A percentile compares a stretch with the other conserved stretches of the same genome.
These are phyloP conservation scores for Orobanche coerulescens DNA, from an alignment of 257 asterid genomes.

Conservation along the genomic window DNA sequence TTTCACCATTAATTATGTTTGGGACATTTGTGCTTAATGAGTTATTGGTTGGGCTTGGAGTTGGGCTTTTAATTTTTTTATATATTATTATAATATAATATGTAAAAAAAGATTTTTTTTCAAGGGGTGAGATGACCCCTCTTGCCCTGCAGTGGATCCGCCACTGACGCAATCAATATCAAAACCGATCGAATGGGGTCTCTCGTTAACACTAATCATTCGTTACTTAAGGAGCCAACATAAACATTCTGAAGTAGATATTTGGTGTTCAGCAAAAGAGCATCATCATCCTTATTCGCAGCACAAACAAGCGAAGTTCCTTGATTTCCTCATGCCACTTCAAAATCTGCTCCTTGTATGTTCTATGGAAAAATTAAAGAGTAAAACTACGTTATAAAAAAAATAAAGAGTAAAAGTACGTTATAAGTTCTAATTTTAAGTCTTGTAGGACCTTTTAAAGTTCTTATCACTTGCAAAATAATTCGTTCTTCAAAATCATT, in stretches of 20 bases:
- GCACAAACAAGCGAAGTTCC: conserved; percentile 66
- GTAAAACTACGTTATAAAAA: too few relatives aligned
- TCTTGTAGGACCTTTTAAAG: background rate
- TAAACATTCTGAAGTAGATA: conserved; percentile 48
- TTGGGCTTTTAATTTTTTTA: too few relatives aligned
- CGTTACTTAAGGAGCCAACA: conserved; percentile 33
- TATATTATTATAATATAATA: too few relatives aligned
- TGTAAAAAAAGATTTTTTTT: too few relatives aligned
- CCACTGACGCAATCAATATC: too few relatives aligned
- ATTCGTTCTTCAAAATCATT: conserved; percentile 74
- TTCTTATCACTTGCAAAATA: conserved; percentile 45
- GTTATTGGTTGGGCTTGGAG: too few relatives aligned
- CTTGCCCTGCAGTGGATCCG: too few relatives aligned
- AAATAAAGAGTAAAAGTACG: conserved; percentile 26
- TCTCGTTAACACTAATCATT: background rate
- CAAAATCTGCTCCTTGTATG: conserved; percentile 78
- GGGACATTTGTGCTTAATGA: too few relatives aligned
- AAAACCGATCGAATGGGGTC: background rate
- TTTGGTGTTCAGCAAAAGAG: conserved; percentile 56
- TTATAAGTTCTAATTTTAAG: conserved; percentile 11
- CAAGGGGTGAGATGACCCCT: too few relatives aligned
- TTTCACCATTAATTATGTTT: too few relatives aligned
- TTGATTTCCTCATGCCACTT: conserved; percentile 91
- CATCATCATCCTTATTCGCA: conserved; percentile 62
- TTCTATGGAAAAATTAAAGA: conserved; percentile 30